Base-by-base conservation (phyloP, 148 eudicot species). In the Chenopodium quinoa region DNA sequence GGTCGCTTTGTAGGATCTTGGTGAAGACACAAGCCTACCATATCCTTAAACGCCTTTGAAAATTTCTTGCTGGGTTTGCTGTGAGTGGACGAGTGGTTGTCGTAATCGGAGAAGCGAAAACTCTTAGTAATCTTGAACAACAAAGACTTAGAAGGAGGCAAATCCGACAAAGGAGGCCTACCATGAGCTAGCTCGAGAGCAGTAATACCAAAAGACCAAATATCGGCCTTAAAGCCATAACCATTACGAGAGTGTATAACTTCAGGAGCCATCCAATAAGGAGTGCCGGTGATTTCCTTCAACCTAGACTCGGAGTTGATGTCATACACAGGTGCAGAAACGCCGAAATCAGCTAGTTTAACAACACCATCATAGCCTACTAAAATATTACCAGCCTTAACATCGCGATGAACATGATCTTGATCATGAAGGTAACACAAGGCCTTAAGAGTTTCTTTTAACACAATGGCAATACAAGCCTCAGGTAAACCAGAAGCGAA, bases 181-280 rank as follows among this genome's bases (percentile, higher is more conserved):
- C 97, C 97, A 54, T 93, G 93, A 20, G 93, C 94, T 17, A 91
- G 74, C 83, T 93, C 97, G 1, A 93, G 75, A 0, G 97, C 94
- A 0, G 94, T 91, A 23, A 93, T 93, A 6, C 94, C 94, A 75
- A 91, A 93, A 20, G 97, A 93, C 97, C 97, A 93, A 1, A 93
- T 93, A 77, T 93, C 94, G 12, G 97, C 97, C 74, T 89, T 93
- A 25, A 81, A 77, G 20, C 93, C 86, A 32, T 93, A 91, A 9
- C 97, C 94, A 3, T 84, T 83, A 81, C 86, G 92, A 0, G 94
- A 93, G 84, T 88, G 91, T 44, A 91, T 88, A 63, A 93, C 97
- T 81, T 93, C 97, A 2, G 97, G 97, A 7, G 97, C 97, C 97
- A 93, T 93, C 97, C 94, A 93, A 29, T 90, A 93, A 4, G 94